These are phyloP conservation scores for Pseudogymnoascus sp. DNA, from an alignment of 2,329 filamentous ascomycete genomes.

Conservation along the genomic window DNA sequence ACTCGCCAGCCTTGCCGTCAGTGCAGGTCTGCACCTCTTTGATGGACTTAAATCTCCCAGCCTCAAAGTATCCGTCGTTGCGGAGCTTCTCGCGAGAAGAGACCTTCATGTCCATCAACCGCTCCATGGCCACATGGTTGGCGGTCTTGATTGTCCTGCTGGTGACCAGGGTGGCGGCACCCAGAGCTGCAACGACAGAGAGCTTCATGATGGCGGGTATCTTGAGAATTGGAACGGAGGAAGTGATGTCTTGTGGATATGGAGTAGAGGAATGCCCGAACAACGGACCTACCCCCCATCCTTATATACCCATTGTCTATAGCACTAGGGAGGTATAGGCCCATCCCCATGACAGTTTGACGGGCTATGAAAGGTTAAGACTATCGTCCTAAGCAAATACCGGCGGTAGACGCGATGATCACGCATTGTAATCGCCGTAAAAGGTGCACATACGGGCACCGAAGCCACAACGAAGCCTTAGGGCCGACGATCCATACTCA, in stretches of 20 bases:
- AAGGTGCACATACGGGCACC: background rate
- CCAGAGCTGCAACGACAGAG: background rate
- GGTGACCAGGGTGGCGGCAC: background rate
- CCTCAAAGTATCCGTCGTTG: background rate
- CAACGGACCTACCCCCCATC: background rate
- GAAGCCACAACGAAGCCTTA: background rate
- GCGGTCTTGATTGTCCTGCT: conserved; percentile 1
- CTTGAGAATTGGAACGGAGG: background rate
- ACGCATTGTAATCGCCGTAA: background rate
- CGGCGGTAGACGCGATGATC: background rate
- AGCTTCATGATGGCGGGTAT: background rate
- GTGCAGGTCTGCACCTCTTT: background rate
- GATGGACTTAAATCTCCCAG: conserved; percentile 2
- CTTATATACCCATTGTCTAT: conserved; percentile 2
- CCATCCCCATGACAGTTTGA: background rate
- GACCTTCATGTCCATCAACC: conserved; percentile 4
- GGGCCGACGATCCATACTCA: background rate
- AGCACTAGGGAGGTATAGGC: background rate
- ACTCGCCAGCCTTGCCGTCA: conserved; percentile 1
- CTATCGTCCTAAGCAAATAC: background rate
- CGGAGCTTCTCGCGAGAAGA: background rate
- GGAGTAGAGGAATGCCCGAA: background rate
- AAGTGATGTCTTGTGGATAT: background rate
- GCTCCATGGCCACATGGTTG: conserved; percentile 3
- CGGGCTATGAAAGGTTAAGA: background rate